Conservation (phyloP, 2,329 filamentous ascomycete species). For the Aspergillus bombycis region DNA sequence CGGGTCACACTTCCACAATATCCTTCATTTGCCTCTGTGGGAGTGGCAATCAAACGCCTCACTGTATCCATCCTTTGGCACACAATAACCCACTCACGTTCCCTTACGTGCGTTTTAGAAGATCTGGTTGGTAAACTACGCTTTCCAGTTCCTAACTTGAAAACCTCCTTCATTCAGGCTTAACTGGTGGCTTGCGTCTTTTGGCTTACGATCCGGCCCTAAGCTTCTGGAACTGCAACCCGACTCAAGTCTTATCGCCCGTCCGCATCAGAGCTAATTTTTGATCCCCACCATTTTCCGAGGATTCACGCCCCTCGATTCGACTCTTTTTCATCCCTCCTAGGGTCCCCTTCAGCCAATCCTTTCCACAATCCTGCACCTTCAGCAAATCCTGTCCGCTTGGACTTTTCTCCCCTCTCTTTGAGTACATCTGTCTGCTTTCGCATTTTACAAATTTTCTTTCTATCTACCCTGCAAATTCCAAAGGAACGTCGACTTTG, state of each 20-base stretch:
- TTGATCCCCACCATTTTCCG: slow-evolving; percentile 10
- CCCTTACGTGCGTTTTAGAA: not conserved
- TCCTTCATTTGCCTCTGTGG: slow-evolving; percentile 1
- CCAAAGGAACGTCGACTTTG: not conserved
- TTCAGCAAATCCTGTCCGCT: not conserved
- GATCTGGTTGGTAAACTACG: slow-evolving; percentile 2
- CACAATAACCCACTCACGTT: not conserved
- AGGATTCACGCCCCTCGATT: slow-evolving; percentile 11
- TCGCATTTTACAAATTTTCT: not conserved
- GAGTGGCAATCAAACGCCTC: slow-evolving; percentile 2
- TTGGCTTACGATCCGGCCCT: not conserved
- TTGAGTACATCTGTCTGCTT: not conserved
- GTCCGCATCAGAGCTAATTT: slow-evolving; percentile 12
- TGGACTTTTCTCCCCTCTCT: not conserved
- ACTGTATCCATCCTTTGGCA: not conserved
- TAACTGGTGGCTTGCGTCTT: not conserved
- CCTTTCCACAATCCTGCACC: not conserved
- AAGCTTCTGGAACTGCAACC: slow-evolving; percentile 12
- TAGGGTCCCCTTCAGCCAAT: not conserved
- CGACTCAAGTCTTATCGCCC: slow-evolving; percentile 10
- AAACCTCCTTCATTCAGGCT: not conserved
- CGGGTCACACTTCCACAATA: not conserved
- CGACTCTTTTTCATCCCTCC: slow-evolving; percentile 12
- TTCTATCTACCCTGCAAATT: not conserved
- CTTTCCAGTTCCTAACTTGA: not conserved